Evolutionary conservation across 1,284 basidiomycete species (phyloP).

Genomic region (Ceraceosorus bombacis): DNA sequence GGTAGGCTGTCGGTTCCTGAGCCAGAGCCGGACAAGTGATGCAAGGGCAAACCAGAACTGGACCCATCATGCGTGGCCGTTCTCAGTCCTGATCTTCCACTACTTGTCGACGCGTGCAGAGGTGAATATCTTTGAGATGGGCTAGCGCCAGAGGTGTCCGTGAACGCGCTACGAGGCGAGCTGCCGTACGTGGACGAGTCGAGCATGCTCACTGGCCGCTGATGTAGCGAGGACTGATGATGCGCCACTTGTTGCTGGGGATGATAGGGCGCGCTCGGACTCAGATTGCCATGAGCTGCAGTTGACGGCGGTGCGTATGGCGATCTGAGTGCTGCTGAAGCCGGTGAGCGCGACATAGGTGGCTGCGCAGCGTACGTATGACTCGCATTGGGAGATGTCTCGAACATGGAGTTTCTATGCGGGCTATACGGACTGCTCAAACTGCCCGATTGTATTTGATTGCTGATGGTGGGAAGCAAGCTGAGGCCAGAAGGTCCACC

Average conservation of each 20-base stretch:
- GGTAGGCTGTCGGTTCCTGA: not conserved
- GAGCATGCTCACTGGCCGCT: slow-evolving; percentile 1
- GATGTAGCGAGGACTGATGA: not conserved
- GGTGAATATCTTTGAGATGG: not conserved
- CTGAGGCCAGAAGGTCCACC: not conserved
- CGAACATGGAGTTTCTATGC: not conserved
- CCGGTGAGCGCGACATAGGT: not conserved
- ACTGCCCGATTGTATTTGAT: slow-evolving; percentile 7
- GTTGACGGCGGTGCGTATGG: slow-evolving; percentile 3
- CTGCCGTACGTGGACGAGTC: not conserved
- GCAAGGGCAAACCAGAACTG: too few species aligned
- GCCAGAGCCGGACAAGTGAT: too few species aligned
- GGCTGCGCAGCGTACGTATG: not conserved
- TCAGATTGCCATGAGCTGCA: not conserved
- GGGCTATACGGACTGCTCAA: slow-evolving; percentile 3
- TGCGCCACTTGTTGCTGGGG: not conserved
- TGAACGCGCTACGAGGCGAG: not conserved
- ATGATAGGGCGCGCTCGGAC: not conserved
- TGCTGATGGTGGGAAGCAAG: slow-evolving; percentile 14
- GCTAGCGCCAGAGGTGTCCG: not conserved
- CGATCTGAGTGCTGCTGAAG: not conserved
- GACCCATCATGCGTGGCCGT: too few species aligned
- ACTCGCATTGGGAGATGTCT: not conserved
- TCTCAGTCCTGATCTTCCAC: too few species aligned
- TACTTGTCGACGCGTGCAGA: not conserved